Percentiles rank a stretch among this genome's conserved stretches.
Conservation (phyloP, 345 rosid genomes). For the Linum usitatissimum region DNA sequence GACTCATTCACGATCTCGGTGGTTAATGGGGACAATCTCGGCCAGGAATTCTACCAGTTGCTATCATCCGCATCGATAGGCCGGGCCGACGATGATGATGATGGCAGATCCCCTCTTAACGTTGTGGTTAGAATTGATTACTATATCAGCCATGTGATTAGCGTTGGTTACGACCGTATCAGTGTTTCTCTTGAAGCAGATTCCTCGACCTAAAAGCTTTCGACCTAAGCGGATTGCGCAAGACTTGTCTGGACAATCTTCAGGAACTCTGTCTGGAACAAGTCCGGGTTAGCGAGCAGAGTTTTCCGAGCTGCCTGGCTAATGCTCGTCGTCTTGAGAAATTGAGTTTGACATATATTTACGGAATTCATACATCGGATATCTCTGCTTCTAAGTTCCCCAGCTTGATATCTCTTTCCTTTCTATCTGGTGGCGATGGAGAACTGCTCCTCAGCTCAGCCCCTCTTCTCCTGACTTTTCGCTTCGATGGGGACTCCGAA, state of each 20-base stretch:
- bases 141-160: too few relatives aligned
- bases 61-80: not conserved
- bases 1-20: not conserved
- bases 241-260: not conserved
- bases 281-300: not conserved
- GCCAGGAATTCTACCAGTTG: not conserved
- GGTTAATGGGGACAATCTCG: not conserved
- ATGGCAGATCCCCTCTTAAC: not conserved
- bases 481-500: not conserved
- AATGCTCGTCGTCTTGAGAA: not conserved
- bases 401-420: not conserved
- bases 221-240: not conserved
- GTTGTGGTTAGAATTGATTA: not conserved
- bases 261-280: not conserved
- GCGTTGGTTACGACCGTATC: too few relatives aligned
- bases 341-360: not conserved
- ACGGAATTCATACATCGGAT: not conserved
- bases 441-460: not conserved
- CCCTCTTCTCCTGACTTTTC: not conserved
- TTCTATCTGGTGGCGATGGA: not conserved
- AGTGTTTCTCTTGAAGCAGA: not conserved
- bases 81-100: not conserved
- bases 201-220: not conserved
- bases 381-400: not conserved
- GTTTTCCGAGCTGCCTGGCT: not conserved